These are phyloP conservation scores for Citrus inodora DNA, from an alignment of 345 rosid species.

Conservation along the genomic window DNA sequence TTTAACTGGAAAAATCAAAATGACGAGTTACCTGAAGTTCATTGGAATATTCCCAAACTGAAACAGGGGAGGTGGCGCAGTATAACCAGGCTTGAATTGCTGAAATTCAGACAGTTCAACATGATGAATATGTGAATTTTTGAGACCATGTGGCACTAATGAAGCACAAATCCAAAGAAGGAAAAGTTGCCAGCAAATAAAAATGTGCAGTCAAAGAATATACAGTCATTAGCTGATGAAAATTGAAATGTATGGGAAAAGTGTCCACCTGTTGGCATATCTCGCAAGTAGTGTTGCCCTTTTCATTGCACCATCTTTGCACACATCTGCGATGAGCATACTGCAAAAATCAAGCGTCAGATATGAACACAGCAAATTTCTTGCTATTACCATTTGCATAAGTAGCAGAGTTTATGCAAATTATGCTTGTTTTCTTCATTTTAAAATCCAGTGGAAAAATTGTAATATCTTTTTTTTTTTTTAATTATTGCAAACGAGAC, in stretches of 20 bases:
- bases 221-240: not conserved
- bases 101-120: slow-evolving; percentile 29
- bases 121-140: not conserved
- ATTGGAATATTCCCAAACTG: slow-evolving; percentile 71
- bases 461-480: not conserved
- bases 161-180: not conserved
- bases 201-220: not conserved
- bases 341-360: slow-evolving; percentile 34
- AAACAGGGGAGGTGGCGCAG: slow-evolving; percentile 76
- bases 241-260: not conserved
- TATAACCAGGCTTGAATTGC: slow-evolving; percentile 83
- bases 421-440: not conserved
- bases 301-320: slow-evolving; percentile 94
- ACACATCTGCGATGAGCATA: slow-evolving; percentile 87
- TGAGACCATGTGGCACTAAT: not conserved
- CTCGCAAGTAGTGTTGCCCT: slow-evolving; percentile 82
- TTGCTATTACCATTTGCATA: not conserved
- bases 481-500: not conserved
- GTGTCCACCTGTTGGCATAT: slow-evolving; percentile 77
- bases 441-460: not conserved
- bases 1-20: not conserved
- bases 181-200: no score
- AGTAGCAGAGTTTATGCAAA: not conserved
- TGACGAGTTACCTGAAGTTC: slow-evolving; percentile 54
- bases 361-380: not conserved